These are phyloP conservation scores for Yarrowia sp. DNA, from an alignment of 805 yeast genomes.

Conservation along the genomic window DNA sequence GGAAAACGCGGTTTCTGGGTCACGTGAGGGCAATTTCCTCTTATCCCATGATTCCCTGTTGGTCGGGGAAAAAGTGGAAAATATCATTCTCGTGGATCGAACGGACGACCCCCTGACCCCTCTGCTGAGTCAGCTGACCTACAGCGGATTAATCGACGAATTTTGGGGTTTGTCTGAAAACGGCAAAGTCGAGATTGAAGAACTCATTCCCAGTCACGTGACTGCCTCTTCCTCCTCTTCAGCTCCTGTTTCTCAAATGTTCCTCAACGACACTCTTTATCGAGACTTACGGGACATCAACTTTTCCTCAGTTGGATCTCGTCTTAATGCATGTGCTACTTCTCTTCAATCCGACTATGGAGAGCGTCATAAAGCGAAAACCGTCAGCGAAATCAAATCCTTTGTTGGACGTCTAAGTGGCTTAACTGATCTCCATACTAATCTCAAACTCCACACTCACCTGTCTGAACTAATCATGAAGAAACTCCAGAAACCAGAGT, in stretches of 20 bases:
- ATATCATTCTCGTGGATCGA: slow-evolving; percentile 80
- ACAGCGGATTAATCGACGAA: slow-evolving; percentile 83
- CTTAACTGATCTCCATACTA: slow-evolving; percentile 70
- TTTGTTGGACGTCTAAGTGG: slow-evolving; percentile 74
- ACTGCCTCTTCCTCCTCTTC: slow-evolving; percentile 42
- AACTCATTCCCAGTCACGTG: slow-evolving; percentile 45
- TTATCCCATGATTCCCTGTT: slow-evolving; percentile 39
- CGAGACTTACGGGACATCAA: slow-evolving; percentile 66
- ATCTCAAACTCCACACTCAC: slow-evolving; percentile 73
- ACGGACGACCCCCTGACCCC: slow-evolving; percentile 76
- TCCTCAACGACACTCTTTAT: slow-evolving; percentile 57
- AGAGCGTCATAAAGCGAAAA: slow-evolving; percentile 61
- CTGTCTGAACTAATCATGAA: slow-evolving; percentile 71
- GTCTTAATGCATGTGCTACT: slow-evolving; percentile 73
- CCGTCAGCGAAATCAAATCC: slow-evolving; percentile 68
- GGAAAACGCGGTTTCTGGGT: background rate
- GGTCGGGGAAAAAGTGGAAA: slow-evolving; percentile 53
- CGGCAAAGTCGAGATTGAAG: slow-evolving; percentile 47
- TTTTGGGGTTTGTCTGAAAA: slow-evolving; percentile 56
- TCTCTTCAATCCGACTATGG: slow-evolving; percentile 73
- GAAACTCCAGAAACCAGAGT: slow-evolving; percentile 52
- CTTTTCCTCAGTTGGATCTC: slow-evolving; percentile 79
- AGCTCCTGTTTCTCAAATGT: slow-evolving; percentile 18
- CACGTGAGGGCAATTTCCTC: slow-evolving; percentile 5
- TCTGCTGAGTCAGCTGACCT: slow-evolving; percentile 76